phyloP scores from a whole-genome alignment of 2,329 filamentous ascomycete species.

The Fusarium coffeatum region DNA sequence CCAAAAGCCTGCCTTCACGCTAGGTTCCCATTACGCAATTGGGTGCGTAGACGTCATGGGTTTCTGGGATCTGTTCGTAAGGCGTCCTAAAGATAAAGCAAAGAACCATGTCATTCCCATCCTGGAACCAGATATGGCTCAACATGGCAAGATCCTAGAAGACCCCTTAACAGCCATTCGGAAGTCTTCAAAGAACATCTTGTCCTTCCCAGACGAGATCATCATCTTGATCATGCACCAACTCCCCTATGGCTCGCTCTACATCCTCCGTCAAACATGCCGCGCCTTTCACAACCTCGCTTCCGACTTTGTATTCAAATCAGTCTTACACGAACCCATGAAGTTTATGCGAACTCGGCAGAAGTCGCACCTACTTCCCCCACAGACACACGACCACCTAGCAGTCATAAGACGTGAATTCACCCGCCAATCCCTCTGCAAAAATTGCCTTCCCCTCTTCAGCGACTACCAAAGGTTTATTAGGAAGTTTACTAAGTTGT shows the following conservation, averaged over 20 bases:
- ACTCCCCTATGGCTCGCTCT: neutral
- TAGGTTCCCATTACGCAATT: neutral
- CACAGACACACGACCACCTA: neutral
- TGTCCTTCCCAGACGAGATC: neutral
- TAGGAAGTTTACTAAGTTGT: neutral
- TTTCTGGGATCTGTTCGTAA: neutral
- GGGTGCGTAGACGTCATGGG: neutral
- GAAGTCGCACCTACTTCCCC: too few relatives aligned
- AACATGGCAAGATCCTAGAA: neutral
- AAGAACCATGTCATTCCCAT: neutral
- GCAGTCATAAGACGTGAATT: neutral
- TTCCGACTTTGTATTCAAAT: neutral
- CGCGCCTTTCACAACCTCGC: neutral
- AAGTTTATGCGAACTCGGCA: neutral
- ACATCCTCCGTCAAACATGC: neutral
- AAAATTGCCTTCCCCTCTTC: neutral
- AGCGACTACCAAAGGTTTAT: neutral
- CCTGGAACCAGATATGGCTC: neutral
- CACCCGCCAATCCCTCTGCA: neutral
- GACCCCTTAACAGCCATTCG: too few relatives aligned
- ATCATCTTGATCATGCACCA: neutral
- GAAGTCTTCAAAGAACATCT: accelerated
- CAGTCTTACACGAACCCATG: neutral
- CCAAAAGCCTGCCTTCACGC: neutral
- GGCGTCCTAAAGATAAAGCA: neutral